Base-by-base conservation (phyloP, 805 yeast genomes). In the Martiniozyma abietophila region DNA sequence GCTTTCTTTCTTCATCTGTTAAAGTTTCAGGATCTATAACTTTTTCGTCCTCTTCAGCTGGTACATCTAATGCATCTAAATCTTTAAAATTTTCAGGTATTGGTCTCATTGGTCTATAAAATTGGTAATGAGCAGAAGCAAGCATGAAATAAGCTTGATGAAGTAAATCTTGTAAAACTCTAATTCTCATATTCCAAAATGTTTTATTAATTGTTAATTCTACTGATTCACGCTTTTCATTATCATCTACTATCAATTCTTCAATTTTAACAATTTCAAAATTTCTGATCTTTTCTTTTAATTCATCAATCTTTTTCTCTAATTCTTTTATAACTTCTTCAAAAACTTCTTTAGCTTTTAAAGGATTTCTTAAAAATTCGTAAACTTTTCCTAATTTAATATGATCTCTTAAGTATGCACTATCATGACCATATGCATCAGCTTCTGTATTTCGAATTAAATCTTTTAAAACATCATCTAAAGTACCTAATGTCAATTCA, bases 61-160 rank as follows among this genome's bases (percentile, higher is more conserved):
- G 18, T 21, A 35, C 38, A 10, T 29, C 18, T 7, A n/a, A 15
- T 15, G 20, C 21, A 10, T 33, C 28, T 15, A 53, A 44, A 19
- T 54, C 56, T 26, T 59, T 57, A 38, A 56, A 54, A 5, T 43
- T 48, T 28, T 56, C 54, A 8, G 56, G 53, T 25, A 56, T 38
- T 4, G 50, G 50, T 15, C 49, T 45, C 47, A 56, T 54, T 6
- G 64, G 67, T 9, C 59, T 49, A 28, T 64, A 62, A 22, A 64
- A 50, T 45, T 80, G 88, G 43, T 67, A 82, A 48, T 80, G 72
- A 0, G 81, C 71, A 2, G 86, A 74, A 0, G 84, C 96, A 18
- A 81, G 61, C 41, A 85, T 72, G 49, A 88, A 89, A 49, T 73
- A 80, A 28, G 79, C 67, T 33, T 88, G 76, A 51, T 92, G 96